Evolutionary conservation across 1,284 basidiomycete genomes (phyloP).

Genomic region (Pseudozyma tsukubaensis): DNA sequence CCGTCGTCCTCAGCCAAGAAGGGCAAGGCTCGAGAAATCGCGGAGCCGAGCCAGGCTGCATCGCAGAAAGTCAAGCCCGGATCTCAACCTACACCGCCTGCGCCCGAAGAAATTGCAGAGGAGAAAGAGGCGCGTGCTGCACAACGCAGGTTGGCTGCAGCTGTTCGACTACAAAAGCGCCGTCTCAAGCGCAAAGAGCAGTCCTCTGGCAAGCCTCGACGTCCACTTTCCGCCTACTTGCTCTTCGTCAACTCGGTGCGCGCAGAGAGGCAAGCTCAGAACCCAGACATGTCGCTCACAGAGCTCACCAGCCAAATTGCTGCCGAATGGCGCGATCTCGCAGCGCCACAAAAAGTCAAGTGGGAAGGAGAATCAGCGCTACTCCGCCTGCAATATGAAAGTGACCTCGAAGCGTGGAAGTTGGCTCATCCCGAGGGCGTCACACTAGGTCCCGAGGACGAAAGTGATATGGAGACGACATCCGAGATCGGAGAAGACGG

Average conservation of each 20-base stretch:
- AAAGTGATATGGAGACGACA: slow-evolving; percentile 49
- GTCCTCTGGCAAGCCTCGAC: slow-evolving; percentile 34
- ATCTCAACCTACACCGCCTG: not conserved
- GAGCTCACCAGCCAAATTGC: slow-evolving; percentile 42
- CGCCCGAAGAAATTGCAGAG: slow-evolving; percentile 5
- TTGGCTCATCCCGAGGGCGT: slow-evolving; percentile 36
- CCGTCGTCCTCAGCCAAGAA: slow-evolving; percentile 7
- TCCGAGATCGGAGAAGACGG: slow-evolving; percentile 42
- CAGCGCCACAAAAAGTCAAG: slow-evolving; percentile 17
- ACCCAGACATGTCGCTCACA: slow-evolving; percentile 33
- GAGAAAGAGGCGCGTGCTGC: slow-evolving; percentile 21
- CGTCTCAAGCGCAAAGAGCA: slow-evolving; percentile 50
- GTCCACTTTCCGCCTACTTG: slow-evolving; percentile 43
- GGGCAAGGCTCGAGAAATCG: slow-evolving; percentile 19
- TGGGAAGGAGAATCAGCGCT: slow-evolving; percentile 44
- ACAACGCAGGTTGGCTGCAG: slow-evolving; percentile 16
- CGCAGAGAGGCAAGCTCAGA: slow-evolving; percentile 25
- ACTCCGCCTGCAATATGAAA: slow-evolving; percentile 39
- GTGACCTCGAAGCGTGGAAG: slow-evolving; percentile 37
- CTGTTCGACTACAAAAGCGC: slow-evolving; percentile 34
- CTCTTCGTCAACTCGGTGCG: slow-evolving; percentile 50
- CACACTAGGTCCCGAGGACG: slow-evolving; percentile 35
- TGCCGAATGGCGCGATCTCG: slow-evolving; percentile 41
- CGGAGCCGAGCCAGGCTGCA: not conserved
- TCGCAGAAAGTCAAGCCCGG: slow-evolving; percentile 17